Conservation (phyloP, 2,329 filamentous ascomycete species). For the Rutstroemia sp. region DNA sequence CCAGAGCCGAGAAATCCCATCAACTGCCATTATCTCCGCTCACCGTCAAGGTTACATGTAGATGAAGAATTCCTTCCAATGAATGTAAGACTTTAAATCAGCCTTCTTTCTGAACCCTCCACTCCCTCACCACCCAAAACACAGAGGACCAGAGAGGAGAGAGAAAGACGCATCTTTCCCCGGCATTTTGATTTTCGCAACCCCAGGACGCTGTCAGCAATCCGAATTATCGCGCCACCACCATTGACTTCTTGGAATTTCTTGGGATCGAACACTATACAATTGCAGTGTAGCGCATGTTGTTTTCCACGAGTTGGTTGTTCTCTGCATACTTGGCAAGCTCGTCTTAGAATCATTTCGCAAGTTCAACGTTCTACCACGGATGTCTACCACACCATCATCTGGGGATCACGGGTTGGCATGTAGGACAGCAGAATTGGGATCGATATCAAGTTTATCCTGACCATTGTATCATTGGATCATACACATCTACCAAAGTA, state of each 20-base stretch:
- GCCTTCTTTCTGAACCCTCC: conserved; percentile 1
- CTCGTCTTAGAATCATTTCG: conserved; percentile 5
- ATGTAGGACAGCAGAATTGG: conserved; percentile 20
- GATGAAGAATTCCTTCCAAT: neutral
- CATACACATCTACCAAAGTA: neutral
- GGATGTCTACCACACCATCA: conserved; percentile 17
- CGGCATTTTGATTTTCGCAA: neutral
- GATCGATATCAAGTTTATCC: conserved; percentile 16
- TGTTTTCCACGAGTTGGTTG: too few relatives aligned
- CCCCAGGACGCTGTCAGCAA: neutral
- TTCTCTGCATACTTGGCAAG: neutral
- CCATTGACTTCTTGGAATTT: too few relatives aligned
- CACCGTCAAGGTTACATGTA: neutral
- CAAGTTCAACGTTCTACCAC: conserved; percentile 4
- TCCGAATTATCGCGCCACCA: neutral
- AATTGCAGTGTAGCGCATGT: neutral
- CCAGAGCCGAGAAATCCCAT: neutral
- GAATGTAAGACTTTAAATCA: neutral
- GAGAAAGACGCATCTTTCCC: neutral
- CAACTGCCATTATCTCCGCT: neutral
- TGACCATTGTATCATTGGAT: conserved; percentile 10
- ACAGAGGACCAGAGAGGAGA: neutral
- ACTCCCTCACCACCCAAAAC: neutral
- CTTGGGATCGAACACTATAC: too few relatives aligned
- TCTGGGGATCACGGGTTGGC: conserved; percentile 17